Conservation (phyloP, 148 eudicot species). For the Oxyria digyna region DNA sequence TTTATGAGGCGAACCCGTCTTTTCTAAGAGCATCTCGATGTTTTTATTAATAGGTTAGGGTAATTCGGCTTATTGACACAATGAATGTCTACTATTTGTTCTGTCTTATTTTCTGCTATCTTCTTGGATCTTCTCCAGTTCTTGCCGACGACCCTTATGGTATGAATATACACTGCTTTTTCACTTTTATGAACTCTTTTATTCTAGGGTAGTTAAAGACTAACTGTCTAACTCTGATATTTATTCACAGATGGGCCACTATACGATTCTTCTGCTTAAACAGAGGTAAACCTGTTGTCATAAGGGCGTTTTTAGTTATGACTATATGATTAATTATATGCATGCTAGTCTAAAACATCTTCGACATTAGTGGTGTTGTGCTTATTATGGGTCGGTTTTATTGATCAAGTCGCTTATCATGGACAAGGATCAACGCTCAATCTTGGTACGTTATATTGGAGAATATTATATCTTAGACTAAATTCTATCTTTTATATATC, state of each 20-base stretch:
- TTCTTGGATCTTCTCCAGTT: background rate
- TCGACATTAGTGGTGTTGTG: no score
- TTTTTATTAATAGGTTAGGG: no score
- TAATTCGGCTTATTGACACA: background rate
- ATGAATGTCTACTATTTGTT: background rate
- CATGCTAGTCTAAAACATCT: slow-evolving; percentile 24
- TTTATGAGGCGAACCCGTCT: no score
- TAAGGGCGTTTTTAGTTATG: background rate
- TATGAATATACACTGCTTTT: background rate
- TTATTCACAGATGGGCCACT: slow-evolving; percentile 45
- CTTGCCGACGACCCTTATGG: background rate
- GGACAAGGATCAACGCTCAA: no score
- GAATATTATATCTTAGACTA: no score
- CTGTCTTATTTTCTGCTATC: background rate
- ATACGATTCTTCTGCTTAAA: slow-evolving; percentile 51
- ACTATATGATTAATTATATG: background rate
- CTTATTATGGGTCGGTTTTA: no score
- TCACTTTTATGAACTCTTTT: background rate
- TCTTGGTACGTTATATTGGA: no score
- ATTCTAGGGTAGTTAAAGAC: no score
- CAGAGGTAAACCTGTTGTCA: slow-evolving; percentile 22
- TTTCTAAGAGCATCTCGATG: no score
- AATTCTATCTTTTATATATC: no score
- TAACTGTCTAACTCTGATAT: background rate
- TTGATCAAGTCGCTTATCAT: no score